Base-by-base conservation (phyloP, 148 eudicot species). In the Rhododendron ferrugineum region DNA sequence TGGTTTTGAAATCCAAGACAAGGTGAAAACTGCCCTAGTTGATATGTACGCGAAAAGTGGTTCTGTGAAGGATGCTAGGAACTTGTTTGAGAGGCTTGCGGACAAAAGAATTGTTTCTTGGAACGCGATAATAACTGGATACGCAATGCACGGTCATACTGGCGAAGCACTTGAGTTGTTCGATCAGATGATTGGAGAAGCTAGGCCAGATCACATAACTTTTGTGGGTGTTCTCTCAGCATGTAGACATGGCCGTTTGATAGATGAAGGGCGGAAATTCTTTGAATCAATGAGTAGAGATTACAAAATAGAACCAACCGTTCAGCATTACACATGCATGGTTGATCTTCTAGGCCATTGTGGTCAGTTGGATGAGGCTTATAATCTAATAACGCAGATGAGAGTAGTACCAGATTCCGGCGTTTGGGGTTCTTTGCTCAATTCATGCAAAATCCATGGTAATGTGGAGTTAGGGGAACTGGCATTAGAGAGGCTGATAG, bases 151-250 rank as follows among this genome's bases (percentile, higher is more conserved):
- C 58, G 94, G 98, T 23, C 88, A 93, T 50, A 82, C 88, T 22
- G 9, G 5, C 44, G 91, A 92, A 80, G 94, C 98, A 44, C 85
- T 95, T 10, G 84, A 87, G 40, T 84, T 93, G 80, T 93, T 91
- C 64, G 84, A 91, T 87, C 88, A 92, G 68, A 93, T 95, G 95
- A 84, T 79, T 47, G 50, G 81, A 46, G 87, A 88, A 56, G 80
- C 87, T 30, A 40, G 40, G 70, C 96, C 96, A 42, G 98, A 95
- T 90, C 95, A 91, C 73, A 91, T 95, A 79, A 95, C 98, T 20
- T 95, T 95, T 88, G 93, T 95, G 9, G 94, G 95, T 32, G 91
- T 95, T 15, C 89, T 95, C 47, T 95, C 96, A 6, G 94, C 98
- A 88, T 95, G 98, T 87, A 94, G 94, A 42, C 98, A 93, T 89